These are phyloP conservation scores for Fusarium sp. DNA, from an alignment of 2,329 filamentous ascomycete genomes.

Conservation along the genomic window DNA sequence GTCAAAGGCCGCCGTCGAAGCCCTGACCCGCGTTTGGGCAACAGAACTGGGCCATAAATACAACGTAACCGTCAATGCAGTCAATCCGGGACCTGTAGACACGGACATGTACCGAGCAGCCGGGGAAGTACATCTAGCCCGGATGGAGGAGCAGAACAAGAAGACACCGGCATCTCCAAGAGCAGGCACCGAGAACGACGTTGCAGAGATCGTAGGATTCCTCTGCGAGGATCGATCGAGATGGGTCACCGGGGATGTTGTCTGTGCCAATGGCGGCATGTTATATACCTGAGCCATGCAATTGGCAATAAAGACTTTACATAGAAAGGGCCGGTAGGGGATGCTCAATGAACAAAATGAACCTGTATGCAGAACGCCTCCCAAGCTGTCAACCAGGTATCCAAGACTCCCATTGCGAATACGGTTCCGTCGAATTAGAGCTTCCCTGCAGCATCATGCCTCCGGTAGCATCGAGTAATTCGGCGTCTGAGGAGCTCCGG, in stretches of 20 bases:
- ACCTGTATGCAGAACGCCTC: too few relatives aligned
- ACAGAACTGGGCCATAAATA: conserved; percentile 39
- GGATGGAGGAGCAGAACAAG: conserved; percentile 14
- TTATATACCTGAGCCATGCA: too few relatives aligned
- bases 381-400: too few relatives aligned
- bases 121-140: conserved; percentile 7
- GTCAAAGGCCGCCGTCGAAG: conserved; percentile 21
- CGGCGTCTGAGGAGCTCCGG: too few relatives aligned
- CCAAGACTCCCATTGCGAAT: too few relatives aligned
- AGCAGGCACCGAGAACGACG: conserved; percentile 10
- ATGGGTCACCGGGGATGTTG: conserved; percentile 46
- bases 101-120: conserved; percentile 35
- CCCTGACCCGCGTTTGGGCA: conserved; percentile 13
- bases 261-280: conserved; percentile 16
- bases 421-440: too few relatives aligned
- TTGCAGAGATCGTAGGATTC: conserved; percentile 15
- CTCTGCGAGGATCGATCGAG: conserved; percentile 19
- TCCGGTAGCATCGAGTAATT: too few relatives aligned
- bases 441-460: too few relatives aligned
- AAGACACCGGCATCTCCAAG: conserved; percentile 17
- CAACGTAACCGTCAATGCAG: conserved; percentile 49
- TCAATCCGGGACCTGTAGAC: conserved; percentile 51
- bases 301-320: too few relatives aligned
- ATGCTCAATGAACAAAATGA: too few relatives aligned
- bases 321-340: too few relatives aligned